Evolutionary conservation across 345 rosid genomes (phyloP).

Genomic region (Gossypium herbaceum): DNA sequence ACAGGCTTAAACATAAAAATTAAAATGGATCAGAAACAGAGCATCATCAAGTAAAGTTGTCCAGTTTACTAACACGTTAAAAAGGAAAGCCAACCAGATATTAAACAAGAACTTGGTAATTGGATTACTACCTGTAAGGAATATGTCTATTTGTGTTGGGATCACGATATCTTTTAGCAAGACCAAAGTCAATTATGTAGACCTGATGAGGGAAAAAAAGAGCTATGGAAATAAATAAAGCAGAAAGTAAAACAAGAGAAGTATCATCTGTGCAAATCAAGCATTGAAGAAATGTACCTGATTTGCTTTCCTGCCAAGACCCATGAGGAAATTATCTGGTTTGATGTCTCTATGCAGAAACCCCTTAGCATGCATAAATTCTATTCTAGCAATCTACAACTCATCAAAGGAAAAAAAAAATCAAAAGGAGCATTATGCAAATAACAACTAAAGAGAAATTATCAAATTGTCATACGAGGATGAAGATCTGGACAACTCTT

Average conservation of each 20-base stretch:
- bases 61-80: not conserved
- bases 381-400: conserved; percentile 56
- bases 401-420: not conserved
- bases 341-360: conserved; percentile 74
- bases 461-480: not conserved
- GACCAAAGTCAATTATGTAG: conserved; percentile 73
- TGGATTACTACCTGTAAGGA: conserved; percentile 49
- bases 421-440: not conserved
- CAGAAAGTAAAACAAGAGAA: not conserved
- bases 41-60: not conserved
- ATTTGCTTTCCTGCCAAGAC: conserved; percentile 70
- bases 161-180: conserved; percentile 73
- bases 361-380: conserved; percentile 59
- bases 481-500: not conserved
- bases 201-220: conserved; percentile 30
- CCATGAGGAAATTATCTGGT: conserved; percentile 82
- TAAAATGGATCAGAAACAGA: not conserved
- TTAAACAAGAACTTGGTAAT: not conserved
- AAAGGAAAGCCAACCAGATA: not conserved
- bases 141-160: conserved; percentile 56
- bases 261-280: not conserved
- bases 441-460: not conserved
- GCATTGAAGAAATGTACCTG: conserved; percentile 25
- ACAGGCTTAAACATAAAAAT: not conserved
- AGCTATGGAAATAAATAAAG: not conserved